Percentiles rank a stretch among this genome's conserved stretches.
These are phyloP conservation scores for Fusarium xyrophilum DNA, from an alignment of 2,329 filamentous ascomycete species.

Conservation along the genomic window DNA sequence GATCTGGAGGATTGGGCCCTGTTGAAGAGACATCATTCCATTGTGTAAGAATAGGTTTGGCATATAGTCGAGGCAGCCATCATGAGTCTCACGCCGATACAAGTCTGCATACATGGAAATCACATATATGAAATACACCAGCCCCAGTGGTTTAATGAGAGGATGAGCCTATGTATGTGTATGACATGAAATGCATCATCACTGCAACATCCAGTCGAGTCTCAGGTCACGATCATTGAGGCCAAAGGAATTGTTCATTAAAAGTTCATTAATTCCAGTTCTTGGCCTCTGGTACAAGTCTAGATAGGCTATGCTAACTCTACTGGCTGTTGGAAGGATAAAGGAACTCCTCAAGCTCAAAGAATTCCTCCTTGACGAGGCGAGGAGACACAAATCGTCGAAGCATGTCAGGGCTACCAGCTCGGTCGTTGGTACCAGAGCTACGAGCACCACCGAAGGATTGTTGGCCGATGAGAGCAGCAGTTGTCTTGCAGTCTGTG, in stretches of 20 bases:
- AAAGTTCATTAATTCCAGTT: conserved; percentile 18
- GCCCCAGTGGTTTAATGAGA: too few relatives aligned
- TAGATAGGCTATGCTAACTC: conserved; percentile 15
- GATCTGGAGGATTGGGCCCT: too few relatives aligned
- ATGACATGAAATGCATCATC: too few relatives aligned
- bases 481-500: conserved; percentile 62
- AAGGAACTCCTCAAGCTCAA: conserved; percentile 48
- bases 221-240: neutral
- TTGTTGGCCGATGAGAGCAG: conserved; percentile 62
- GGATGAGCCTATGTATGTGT: too few relatives aligned
- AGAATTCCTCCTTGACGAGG: conserved; percentile 60
- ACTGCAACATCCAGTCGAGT: too few relatives aligned
- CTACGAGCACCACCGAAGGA: conserved; percentile 60
- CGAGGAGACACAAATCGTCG: conserved; percentile 59
- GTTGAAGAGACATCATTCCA: too few relatives aligned
- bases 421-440: conserved; percentile 64
- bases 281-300: conserved; percentile 22
- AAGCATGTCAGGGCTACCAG: conserved; percentile 58
- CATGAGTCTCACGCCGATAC: rapidly evolving
- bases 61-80: too few relatives aligned
- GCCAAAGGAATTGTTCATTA: neutral
- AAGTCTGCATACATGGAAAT: too few relatives aligned
- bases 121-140: too few relatives aligned
- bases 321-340: conserved; percentile 58
- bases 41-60: too few relatives aligned